phyloP scores from a whole-genome alignment of 169 alveolate species.

The Cryptosporidium ubiquitum region DNA sequence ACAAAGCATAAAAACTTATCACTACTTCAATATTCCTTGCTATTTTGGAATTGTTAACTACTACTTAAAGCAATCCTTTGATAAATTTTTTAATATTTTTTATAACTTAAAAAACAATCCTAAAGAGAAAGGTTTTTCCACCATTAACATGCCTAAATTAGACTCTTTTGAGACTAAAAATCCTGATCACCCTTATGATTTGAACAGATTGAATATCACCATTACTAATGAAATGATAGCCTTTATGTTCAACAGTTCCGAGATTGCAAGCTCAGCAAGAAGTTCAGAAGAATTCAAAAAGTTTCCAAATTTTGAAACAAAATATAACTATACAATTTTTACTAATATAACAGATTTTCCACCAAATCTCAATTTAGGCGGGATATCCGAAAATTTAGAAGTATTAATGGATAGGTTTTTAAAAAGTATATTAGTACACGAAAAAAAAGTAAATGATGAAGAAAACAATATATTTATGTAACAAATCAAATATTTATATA shows the following conservation, averaged over 20 bases:
- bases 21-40: conserved; percentile 22
- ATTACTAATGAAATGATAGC: background rate
- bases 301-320: background rate
- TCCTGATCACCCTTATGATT: background rate
- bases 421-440: background rate
- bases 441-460: background rate
- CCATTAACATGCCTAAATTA: background rate
- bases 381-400: background rate
- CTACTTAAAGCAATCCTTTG: conserved; percentile 1
- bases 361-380: background rate
- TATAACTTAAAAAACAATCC: background rate
- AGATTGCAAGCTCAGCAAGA: background rate
- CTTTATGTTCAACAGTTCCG: background rate
- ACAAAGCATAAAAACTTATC: background rate
- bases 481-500: no score
- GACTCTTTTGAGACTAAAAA: background rate
- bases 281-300: background rate
- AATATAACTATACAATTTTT: background rate
- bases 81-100: background rate
- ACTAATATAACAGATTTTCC: background rate
- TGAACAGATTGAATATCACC: background rate
- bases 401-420: background rate
- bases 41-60: background rate
- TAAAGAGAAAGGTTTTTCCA: background rate
- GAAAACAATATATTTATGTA: background rate